A percentile compares a stretch with the other conserved stretches of the same genome.
Evolutionary conservation across 352 stramenopile genomes (phyloP).

Genomic region (Pythium aquatile): DNA sequence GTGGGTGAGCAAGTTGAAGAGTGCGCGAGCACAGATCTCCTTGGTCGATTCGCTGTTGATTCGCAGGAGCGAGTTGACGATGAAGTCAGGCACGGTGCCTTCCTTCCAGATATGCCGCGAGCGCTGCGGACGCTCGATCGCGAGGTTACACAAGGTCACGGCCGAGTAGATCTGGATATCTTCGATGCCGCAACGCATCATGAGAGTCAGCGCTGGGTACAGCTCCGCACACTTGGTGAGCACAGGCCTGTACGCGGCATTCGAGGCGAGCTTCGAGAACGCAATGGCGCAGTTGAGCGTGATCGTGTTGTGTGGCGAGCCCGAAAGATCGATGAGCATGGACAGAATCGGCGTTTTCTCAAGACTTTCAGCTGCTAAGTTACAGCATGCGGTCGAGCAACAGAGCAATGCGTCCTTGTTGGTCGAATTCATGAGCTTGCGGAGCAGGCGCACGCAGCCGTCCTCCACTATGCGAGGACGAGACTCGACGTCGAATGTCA

Average conservation of each 20-base stretch:
- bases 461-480: slow-evolving; percentile 61
- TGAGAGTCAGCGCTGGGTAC: slow-evolving; percentile 75
- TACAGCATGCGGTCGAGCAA: slow-evolving; percentile 75
- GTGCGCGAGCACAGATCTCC: slow-evolving; percentile 78
- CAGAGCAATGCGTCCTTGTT: slow-evolving; percentile 66
- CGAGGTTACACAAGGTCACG: slow-evolving; percentile 82
- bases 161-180: slow-evolving; percentile 90
- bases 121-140: slow-evolving; percentile 59
- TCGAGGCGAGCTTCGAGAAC: slow-evolving; percentile 73
- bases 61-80: slow-evolving; percentile 85
- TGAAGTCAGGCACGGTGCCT: slow-evolving; percentile 85
- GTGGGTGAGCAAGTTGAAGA: slow-evolving; percentile 87
- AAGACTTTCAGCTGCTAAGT: slow-evolving; percentile 62
- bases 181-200: slow-evolving; percentile 88
- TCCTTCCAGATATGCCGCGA: slow-evolving; percentile 82
- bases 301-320: slow-evolving; percentile 55
- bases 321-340: slow-evolving; percentile 80
- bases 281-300: slow-evolving; percentile 76
- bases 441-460: slow-evolving; percentile 56
- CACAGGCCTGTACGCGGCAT: slow-evolving; percentile 43
- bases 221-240: slow-evolving; percentile 71
- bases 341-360: slow-evolving; percentile 69
- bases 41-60: slow-evolving; percentile 90
- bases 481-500: slow-evolving; percentile 71
- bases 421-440: slow-evolving; percentile 62